Conservation (phyloP, 2,329 filamentous ascomycete species). For the Fusarium praegraminearum region DNA sequence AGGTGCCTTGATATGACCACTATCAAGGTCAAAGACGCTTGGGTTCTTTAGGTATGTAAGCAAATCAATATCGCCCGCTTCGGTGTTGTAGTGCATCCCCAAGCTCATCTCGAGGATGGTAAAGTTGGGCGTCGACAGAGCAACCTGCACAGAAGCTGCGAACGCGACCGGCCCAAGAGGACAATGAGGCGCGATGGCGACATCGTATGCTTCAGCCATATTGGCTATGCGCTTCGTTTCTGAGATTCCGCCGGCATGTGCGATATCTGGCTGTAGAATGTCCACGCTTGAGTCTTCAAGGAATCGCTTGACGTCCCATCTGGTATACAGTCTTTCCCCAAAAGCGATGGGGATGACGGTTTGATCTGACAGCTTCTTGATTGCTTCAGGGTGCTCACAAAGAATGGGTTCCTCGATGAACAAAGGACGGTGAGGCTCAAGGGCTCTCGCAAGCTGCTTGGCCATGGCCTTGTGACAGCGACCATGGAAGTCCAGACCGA, state of each 20-base stretch:
- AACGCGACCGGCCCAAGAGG: slow-evolving; percentile 79
- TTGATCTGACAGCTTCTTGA: slow-evolving; percentile 56
- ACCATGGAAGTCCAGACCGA: slow-evolving; percentile 82
- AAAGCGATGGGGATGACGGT: slow-evolving; percentile 73
- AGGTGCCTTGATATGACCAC: slow-evolving; percentile 72
- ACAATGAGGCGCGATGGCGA: slow-evolving; percentile 79
- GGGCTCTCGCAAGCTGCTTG: slow-evolving; percentile 75
- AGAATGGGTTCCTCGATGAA: slow-evolving; percentile 82
- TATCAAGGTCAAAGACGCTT: slow-evolving; percentile 73
- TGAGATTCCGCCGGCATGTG: slow-evolving; percentile 78
- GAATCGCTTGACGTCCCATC: slow-evolving; percentile 81
- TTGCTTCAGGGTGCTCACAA: slow-evolving; percentile 74
- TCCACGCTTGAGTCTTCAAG: slow-evolving; percentile 76
- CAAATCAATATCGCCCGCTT: slow-evolving; percentile 71
- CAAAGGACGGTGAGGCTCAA: slow-evolving; percentile 76
- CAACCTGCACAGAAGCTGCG: slow-evolving; percentile 77
- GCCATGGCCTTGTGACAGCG: slow-evolving; percentile 84
- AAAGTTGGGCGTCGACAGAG: slow-evolving; percentile 71
- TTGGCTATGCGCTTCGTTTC: slow-evolving; percentile 76
- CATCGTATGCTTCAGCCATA: slow-evolving; percentile 80
- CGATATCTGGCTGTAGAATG: slow-evolving; percentile 79
- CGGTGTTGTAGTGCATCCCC: slow-evolving; percentile 83
- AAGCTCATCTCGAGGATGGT: slow-evolving; percentile 83
- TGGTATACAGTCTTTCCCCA: slow-evolving; percentile 76
- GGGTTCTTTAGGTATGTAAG: slow-evolving; percentile 74